Evolutionary conservation across 2,329 filamentous ascomycete species (phyloP).

Genomic region (Colletotrichum shisoi): DNA sequence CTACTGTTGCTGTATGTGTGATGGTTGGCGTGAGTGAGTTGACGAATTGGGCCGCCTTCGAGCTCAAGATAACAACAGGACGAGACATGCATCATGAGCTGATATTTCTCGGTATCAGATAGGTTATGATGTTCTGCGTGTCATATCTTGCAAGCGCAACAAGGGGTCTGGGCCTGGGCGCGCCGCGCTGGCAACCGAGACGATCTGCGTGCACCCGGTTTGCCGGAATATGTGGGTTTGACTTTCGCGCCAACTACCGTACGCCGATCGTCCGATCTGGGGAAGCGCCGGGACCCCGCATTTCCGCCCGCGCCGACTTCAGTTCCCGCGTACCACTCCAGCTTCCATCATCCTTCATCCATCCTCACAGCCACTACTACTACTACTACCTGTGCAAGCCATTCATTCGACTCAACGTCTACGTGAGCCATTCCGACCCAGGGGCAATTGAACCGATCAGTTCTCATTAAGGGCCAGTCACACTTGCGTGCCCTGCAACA

Average conservation of each 20-base stretch:
- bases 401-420: background rate
- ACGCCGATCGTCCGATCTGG: constrained; percentile 32
- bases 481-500: background rate
- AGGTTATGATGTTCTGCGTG: background rate
- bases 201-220: constrained; percentile 25
- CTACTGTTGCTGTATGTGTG: background rate
- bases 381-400: background rate
- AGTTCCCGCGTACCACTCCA: background rate
- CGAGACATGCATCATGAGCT: background rate
- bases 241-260: constrained; percentile 21
- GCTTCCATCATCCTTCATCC: background rate
- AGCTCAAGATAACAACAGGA: background rate
- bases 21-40: background rate
- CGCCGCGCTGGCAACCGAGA: background rate
- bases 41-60: background rate
- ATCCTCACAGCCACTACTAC: background rate
- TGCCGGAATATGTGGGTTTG: constrained; percentile 3
- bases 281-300: constrained; percentile 32
- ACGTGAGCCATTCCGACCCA: background rate
- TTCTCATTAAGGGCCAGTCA: background rate
- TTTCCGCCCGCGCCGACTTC: constrained; percentile 20
- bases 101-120: background rate
- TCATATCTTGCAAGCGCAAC: background rate
- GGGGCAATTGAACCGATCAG: background rate
- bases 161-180: background rate